Conservation (phyloP, 2,329 filamentous ascomycete genomes). For the Epichloe typhina region DNA sequence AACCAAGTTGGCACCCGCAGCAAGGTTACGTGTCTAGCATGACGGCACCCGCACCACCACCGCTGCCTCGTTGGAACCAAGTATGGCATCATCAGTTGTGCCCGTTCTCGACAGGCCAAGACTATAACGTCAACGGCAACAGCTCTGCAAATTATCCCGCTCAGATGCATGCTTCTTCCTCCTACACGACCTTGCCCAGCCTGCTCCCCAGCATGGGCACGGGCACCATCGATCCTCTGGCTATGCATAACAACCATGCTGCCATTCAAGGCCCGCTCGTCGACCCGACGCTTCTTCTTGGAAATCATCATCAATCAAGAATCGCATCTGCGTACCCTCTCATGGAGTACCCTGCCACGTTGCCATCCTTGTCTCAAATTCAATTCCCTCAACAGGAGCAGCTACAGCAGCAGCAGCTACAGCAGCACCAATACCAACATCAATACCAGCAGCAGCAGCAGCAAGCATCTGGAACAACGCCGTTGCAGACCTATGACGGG, state of each 20-base stretch:
- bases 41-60: neutral
- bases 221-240: neutral
- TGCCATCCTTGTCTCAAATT: neutral
- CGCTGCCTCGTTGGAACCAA: neutral
- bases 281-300: neutral
- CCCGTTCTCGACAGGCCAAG: neutral
- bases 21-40: neutral
- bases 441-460: neutral
- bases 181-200: neutral
- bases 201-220: neutral
- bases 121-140: neutral
- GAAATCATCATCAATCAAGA: neutral
- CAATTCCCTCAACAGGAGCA: too few species aligned
- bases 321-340: neutral
- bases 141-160: neutral
- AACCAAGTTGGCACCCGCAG: neutral
- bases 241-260: neutral
- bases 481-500: neutral
- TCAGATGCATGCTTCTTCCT: neutral
- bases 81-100: neutral
- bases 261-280: neutral
- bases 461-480: neutral
- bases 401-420: too few species aligned
- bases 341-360: neutral
- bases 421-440: fast-evolving